A percentile compares a stretch with the other conserved stretches of the same genome.
Evolutionary conservation across 208 protist species (phyloP).

Genomic region (Trypanosoma brucei): DNA sequence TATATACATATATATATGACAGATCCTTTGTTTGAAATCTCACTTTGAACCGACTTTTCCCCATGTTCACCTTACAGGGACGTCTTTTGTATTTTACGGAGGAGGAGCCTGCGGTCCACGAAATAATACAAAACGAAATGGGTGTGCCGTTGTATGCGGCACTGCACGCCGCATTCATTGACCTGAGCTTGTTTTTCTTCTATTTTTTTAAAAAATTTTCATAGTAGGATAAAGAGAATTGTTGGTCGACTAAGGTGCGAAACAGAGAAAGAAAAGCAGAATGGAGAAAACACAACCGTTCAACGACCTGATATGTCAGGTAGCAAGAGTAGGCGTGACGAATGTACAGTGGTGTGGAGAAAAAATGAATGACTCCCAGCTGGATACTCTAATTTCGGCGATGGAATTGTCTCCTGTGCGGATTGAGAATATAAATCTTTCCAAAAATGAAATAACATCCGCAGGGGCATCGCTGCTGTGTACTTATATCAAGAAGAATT

Average conservation of each 20-base stretch:
- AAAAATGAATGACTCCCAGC: slow-evolving; percentile 39
- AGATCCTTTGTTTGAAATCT: too few species aligned
- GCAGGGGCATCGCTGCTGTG: slow-evolving; percentile 32
- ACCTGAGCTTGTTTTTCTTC: too few species aligned
- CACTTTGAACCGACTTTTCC: too few species aligned
- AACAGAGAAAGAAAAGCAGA: background rate
- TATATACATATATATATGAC: background rate
- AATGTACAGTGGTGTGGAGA: slow-evolving; percentile 39
- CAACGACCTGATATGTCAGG: slow-evolving; percentile 29
- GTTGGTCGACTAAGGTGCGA: background rate
- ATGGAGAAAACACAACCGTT: slow-evolving; percentile 21
- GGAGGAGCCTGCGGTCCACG: too few species aligned
- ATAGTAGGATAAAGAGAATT: too few species aligned
- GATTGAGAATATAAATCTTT: slow-evolving; percentile 41
- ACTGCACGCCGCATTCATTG: too few species aligned
- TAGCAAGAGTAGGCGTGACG: slow-evolving; percentile 39
- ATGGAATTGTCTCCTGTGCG: slow-evolving; percentile 49
- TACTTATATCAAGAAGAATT: slow-evolving; percentile 32
- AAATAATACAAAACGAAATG: too few species aligned
- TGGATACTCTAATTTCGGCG: slow-evolving; percentile 53
- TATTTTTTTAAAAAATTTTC: too few species aligned
- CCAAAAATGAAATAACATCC: slow-evolving; percentile 59
- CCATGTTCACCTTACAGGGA: too few species aligned
- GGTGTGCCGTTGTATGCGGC: too few species aligned
- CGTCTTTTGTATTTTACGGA: too few species aligned